Percentiles rank a stretch among this genome's conserved stretches.
Conservation (phyloP, 148 eudicot genomes). For the Rhododendron griersonianum region DNA sequence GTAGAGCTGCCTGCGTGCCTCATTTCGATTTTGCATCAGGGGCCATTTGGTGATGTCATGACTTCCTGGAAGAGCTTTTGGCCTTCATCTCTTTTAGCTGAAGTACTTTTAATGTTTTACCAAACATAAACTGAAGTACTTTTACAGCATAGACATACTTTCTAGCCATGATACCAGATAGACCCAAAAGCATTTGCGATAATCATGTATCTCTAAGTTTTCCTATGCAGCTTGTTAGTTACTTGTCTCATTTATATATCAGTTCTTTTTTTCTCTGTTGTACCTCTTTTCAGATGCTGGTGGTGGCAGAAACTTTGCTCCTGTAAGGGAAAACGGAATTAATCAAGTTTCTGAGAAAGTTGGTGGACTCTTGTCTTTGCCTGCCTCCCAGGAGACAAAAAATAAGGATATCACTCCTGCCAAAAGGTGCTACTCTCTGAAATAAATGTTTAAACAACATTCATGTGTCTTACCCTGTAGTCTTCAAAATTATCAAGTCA, state of each 20-base stretch:
- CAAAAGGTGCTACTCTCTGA: constrained; percentile 38
- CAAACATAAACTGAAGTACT: neutral
- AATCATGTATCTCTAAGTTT: neutral
- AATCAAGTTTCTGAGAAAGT: constrained; percentile 35
- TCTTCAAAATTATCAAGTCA: neutral
- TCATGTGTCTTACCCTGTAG: neutral
- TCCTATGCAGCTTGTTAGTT: neutral
- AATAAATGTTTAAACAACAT: neutral
- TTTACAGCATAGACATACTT: neutral
- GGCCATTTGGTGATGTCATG: neutral
- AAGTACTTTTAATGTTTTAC: neutral
- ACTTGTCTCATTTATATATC: neutral
- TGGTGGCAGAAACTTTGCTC: constrained; percentile 41
- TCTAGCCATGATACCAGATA: neutral
- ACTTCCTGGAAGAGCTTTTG: constrained; percentile 6
- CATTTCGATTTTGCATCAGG: neutral
- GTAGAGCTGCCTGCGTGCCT: neutral
- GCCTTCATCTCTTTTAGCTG: neutral
- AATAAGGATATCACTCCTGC: constrained; percentile 24
- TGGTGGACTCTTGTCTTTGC: constrained; percentile 22
- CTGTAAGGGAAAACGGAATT: constrained; percentile 49
- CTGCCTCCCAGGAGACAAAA: constrained; percentile 39
- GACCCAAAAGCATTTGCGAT: neutral
- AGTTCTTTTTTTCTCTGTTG: neutral
- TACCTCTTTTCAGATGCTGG: constrained; percentile 39